A percentile compares a stretch with the other conserved stretches of the same genome.
These are phyloP conservation scores for Colletotrichum phormii DNA, from an alignment of 2,329 filamentous ascomycete genomes.

Conservation along the genomic window DNA sequence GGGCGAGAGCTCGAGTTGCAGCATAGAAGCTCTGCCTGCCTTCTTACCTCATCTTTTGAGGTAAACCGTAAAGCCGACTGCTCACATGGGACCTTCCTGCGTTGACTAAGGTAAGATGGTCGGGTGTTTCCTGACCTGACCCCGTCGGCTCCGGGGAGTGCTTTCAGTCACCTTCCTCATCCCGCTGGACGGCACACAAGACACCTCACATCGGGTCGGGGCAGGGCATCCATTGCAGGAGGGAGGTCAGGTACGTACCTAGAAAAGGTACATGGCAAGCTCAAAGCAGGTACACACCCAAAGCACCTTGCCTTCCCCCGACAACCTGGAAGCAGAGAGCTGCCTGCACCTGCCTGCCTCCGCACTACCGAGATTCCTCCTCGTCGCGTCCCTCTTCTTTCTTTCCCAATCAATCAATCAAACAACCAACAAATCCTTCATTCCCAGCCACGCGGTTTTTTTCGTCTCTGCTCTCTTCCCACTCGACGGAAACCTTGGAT, in stretches of 20 bases:
- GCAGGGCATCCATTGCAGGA: background rate
- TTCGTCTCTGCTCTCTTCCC: background rate
- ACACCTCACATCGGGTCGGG: background rate
- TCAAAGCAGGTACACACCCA: constrained; percentile 13
- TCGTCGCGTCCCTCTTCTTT: constrained; percentile 8
- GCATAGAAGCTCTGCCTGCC: background rate
- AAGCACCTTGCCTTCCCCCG: constrained; percentile 12
- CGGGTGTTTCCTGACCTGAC: background rate
- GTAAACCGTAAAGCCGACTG: background rate
- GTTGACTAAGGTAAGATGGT: background rate
- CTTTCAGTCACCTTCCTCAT: background rate
- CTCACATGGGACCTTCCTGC: background rate
- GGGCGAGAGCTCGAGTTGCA: background rate
- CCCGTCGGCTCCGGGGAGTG: constrained; percentile 14
- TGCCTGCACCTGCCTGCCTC: constrained; percentile 1
- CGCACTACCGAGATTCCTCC: constrained; percentile 26
- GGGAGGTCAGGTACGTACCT: background rate
- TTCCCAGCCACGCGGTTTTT: constrained; percentile 25
- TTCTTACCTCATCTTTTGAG: background rate
- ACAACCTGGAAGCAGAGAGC: background rate
- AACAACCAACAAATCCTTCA: constrained; percentile 19
- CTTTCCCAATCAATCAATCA: constrained; percentile 3
- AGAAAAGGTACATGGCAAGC: background rate
- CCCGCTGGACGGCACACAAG: background rate
- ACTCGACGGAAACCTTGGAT: background rate